A percentile compares a stretch with the other conserved stretches of the same genome.
phyloP scores from a whole-genome alignment of 352 stramenopile genomes.

The Globisporangium parvum region DNA sequence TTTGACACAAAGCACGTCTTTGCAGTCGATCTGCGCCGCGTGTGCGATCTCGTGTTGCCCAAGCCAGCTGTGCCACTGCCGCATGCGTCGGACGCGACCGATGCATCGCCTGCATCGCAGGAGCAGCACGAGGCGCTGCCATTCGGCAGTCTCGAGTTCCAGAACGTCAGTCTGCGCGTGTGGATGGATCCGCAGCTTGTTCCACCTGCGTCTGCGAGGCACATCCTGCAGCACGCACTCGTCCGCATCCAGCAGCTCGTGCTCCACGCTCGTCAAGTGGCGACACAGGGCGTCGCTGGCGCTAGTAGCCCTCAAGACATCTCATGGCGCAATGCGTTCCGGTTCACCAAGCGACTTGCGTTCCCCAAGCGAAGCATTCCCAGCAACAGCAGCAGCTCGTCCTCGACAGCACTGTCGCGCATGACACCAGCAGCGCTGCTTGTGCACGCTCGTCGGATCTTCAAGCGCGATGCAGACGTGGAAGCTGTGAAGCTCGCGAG shows the following conservation, averaged over 20 bases:
- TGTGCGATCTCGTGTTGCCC: conserved; percentile 3
- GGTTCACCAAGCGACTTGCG: conserved; percentile 13
- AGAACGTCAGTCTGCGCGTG: conserved; percentile 24
- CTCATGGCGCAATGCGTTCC: conserved; percentile 14
- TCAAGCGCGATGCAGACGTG: conserved; percentile 16
- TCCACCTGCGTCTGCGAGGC: not conserved
- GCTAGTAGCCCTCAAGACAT: not conserved
- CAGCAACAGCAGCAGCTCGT: not conserved
- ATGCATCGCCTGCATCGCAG: not conserved
- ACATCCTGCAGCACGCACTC: conserved; percentile 13
- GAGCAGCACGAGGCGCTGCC: conserved; percentile 14
- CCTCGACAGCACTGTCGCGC: not conserved
- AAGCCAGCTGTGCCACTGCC: not conserved
- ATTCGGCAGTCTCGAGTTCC: conserved; percentile 24
- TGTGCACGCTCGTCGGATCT: conserved; percentile 3
- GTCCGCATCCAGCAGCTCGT: conserved; percentile 10
- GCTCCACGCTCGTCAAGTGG: not conserved
- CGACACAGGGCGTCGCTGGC: no score
- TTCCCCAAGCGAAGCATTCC: not conserved
- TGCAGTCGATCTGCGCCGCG: conserved; percentile 16
- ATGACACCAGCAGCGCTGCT: conserved; percentile 10
- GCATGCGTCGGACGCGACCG: not conserved
- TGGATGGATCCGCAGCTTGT: conserved; percentile 27
- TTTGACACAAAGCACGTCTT: conserved; percentile 23
- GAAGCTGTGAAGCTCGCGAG: conserved; percentile 17